phyloP scores from a whole-genome alignment of 257 asterid species.

The Verbena officinalis region DNA sequence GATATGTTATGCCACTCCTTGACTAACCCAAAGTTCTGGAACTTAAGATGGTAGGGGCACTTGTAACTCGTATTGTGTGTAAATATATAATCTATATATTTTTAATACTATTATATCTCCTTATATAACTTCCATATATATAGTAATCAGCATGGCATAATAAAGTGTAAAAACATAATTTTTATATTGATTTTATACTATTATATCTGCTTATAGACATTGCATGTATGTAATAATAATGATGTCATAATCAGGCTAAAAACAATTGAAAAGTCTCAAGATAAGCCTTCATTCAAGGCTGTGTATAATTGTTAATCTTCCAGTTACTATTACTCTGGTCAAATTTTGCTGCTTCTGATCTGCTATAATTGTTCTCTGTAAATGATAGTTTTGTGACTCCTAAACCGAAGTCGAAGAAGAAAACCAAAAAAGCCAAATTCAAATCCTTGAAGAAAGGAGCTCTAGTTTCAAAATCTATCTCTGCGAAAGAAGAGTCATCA shows the following conservation, averaged over 20 bases:
- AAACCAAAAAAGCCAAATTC: slow-evolving; percentile 83
- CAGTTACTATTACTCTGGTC: neutral
- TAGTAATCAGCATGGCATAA: neutral
- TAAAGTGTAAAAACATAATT: neutral
- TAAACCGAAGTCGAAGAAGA: slow-evolving; percentile 80
- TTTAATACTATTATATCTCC: too few species aligned
- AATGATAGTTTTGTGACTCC: slow-evolving; percentile 43
- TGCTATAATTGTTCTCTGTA: slow-evolving; percentile 26
- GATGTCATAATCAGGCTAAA: too few species aligned
- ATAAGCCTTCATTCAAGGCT: too few species aligned
- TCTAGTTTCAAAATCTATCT: slow-evolving; percentile 58
- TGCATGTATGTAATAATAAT: too few species aligned
- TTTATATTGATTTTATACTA: neutral
- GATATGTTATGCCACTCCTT: slow-evolving; percentile 1
- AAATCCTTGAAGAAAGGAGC: slow-evolving; percentile 91
- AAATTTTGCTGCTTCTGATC: slow-evolving; percentile 12
- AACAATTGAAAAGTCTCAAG: too few species aligned
- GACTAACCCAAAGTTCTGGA: too few species aligned
- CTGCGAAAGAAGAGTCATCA: slow-evolving; percentile 62
- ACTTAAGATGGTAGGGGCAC: too few species aligned
- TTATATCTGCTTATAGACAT: too few species aligned
- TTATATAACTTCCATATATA: neutral
- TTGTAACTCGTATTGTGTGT: neutral
- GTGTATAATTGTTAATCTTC: too few species aligned
- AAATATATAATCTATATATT: too few species aligned